Conservation (phyloP, 257 asterid species). For the Solanum bulbocastanum region DNA sequence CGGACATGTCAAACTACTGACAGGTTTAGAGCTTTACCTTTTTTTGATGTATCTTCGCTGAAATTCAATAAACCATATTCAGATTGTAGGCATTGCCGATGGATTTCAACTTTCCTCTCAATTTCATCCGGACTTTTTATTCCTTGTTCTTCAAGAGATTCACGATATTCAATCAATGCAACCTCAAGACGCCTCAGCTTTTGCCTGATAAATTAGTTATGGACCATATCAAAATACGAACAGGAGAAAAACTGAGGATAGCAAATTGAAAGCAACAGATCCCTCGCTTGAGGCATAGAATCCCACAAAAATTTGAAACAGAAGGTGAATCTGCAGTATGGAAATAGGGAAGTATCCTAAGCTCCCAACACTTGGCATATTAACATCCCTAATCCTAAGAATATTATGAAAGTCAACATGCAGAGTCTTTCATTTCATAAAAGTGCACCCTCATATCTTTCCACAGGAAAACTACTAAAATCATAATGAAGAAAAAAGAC, state of each 20-base stretch:
- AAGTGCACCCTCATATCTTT: not conserved
- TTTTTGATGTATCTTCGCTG: constrained; percentile 47
- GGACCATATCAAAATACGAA: constrained; percentile 5
- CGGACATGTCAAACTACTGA: not conserved
- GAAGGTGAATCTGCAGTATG: not conserved
- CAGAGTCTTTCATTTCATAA: not conserved
- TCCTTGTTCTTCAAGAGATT: constrained; percentile 86
- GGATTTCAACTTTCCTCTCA: constrained; percentile 65
- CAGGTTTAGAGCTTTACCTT: constrained; percentile 36
- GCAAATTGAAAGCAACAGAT: not conserved
- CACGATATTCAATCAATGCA: constrained; percentile 77
- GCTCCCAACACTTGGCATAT: not conserved
- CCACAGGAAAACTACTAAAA: not conserved
- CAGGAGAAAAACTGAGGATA: not conserved
- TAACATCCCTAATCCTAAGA: not conserved
- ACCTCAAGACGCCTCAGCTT: constrained; percentile 87
- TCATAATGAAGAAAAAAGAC: not conserved
- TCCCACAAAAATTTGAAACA: not conserved
- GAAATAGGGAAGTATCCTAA: not conserved
- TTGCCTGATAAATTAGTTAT: constrained; percentile 39
- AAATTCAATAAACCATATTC: constrained; percentile 58
- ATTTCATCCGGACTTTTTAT: constrained; percentile 50
- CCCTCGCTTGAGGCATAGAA: not conserved
- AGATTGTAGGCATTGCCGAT: constrained; percentile 48
- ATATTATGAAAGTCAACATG: not conserved